A percentile compares a stretch with the other conserved stretches of the same genome.
phyloP scores from a whole-genome alignment of 441 rosid species.

The Euphorbia celastroides region DNA sequence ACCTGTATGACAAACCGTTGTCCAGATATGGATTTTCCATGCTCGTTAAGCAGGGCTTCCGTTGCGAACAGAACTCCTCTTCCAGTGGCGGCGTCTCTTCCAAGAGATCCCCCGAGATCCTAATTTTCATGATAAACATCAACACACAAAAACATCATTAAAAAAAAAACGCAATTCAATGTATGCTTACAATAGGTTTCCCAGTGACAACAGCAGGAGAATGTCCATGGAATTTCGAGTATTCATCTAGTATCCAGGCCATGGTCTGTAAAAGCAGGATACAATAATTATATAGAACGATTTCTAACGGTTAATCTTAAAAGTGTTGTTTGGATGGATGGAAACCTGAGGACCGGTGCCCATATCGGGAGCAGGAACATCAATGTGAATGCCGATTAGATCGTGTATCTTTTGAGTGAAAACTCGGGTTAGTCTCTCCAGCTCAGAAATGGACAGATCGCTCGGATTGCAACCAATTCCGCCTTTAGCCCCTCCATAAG shows the following conservation, averaged over 20 bases:
- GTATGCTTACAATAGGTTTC: slow-evolving; percentile 70
- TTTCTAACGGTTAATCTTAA: no score
- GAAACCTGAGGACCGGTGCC: slow-evolving; percentile 91
- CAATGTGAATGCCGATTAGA: slow-evolving; percentile 84
- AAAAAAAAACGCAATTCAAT: not conserved
- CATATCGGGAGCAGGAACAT: slow-evolving; percentile 99
- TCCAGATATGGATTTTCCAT: slow-evolving; percentile 68
- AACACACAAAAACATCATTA: not conserved
- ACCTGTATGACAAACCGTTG: slow-evolving; percentile 85
- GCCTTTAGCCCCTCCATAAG: slow-evolving; percentile 99
- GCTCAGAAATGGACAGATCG: slow-evolving; percentile 64
- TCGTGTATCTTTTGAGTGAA: slow-evolving; percentile 99
- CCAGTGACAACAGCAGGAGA: slow-evolving; percentile 98
- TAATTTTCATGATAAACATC: slow-evolving; percentile 21
- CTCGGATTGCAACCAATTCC: slow-evolving; percentile 91
- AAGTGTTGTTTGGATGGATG: no score
- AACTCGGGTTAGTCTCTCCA: slow-evolving; percentile 91
- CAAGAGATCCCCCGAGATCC: slow-evolving; percentile 99
- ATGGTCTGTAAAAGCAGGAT: slow-evolving; percentile 46
- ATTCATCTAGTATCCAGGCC: slow-evolving; percentile 99
- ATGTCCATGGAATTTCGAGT: slow-evolving; percentile 96
- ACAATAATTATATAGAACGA: no score
- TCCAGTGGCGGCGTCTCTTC: slow-evolving; percentile 99
- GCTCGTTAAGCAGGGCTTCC: slow-evolving; percentile 89
- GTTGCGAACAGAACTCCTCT: slow-evolving; percentile 89